phyloP scores from a whole-genome alignment of 139 green algal species.

The Closterium sp. region DNA sequence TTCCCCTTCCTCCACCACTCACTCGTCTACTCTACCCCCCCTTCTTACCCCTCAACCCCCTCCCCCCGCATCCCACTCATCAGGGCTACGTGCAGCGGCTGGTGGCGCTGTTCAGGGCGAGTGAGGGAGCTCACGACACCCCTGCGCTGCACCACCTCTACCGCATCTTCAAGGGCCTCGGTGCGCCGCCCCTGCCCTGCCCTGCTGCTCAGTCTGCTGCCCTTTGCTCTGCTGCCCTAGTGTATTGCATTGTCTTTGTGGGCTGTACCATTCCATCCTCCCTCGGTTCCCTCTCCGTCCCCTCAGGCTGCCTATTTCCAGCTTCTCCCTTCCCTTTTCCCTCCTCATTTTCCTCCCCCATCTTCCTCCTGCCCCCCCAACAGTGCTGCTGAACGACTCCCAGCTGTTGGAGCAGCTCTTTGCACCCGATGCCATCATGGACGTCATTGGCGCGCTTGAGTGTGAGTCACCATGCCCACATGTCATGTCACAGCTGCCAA shows the following conservation, averaged over 20 bases:
- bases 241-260: too few relatives aligned
- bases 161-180: constrained; percentile 56
- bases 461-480: constrained; percentile 59
- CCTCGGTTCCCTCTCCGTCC: too few relatives aligned
- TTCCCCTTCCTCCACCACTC: not conserved
- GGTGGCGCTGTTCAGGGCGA: constrained; percentile 84
- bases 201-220: not conserved
- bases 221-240: not conserved
- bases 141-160: constrained; percentile 72
- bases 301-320: too few relatives aligned
- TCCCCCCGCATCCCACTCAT: not conserved
- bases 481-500: too few relatives aligned
- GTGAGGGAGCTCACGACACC: constrained; percentile 91
- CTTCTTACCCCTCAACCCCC: not conserved
- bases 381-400: constrained; percentile 92
- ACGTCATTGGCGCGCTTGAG: constrained; percentile 89
- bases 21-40: not conserved
- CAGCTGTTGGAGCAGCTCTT: constrained; percentile 85
- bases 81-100: constrained; percentile 57
- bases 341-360: not conserved
- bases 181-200: constrained; percentile 21
- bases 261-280: too few relatives aligned
- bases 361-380: not conserved
- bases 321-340: not conserved
- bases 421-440: constrained; percentile 80